Percentiles rank a stretch among this genome's conserved stretches.
Conservation (phyloP, 2,329 filamentous ascomycete genomes). For the Dryadomyces sulphureus region DNA sequence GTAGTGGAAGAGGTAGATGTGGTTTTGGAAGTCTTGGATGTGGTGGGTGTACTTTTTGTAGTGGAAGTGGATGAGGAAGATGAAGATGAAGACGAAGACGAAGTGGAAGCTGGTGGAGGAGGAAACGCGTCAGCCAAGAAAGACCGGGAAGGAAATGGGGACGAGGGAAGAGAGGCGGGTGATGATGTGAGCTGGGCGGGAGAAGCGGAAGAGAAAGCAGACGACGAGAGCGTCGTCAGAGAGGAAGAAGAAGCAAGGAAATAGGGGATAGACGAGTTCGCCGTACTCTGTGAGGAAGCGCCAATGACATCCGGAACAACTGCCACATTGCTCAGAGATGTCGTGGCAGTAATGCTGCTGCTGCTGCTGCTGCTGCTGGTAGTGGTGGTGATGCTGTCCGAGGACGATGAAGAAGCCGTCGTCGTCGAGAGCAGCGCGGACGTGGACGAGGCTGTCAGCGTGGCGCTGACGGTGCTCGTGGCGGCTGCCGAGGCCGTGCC, state of each 20-base stretch:
- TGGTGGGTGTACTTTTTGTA: too few relatives aligned
- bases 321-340: not conserved
- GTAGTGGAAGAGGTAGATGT: constrained; percentile 5
- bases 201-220: constrained; percentile 9
- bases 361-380: not conserved
- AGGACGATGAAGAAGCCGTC: too few relatives aligned
- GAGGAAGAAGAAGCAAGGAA: too few relatives aligned
- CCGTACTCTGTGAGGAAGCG: constrained; percentile 18
- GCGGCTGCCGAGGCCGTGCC: constrained; percentile 9
- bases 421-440: not conserved
- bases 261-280: constrained; percentile 18
- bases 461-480: too few relatives aligned
- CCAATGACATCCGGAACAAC: not conserved
- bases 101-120: constrained; percentile 2
- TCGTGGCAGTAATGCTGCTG: not conserved
- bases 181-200: constrained; percentile 1
- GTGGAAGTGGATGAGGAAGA: constrained; percentile 9
- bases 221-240: too few relatives aligned
- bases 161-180: too few relatives aligned
- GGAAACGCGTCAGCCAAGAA: not conserved
- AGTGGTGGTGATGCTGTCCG: too few relatives aligned
- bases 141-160: not conserved
- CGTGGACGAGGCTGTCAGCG: not conserved
- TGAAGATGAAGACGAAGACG: constrained; percentile 8
- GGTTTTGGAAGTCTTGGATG: constrained; percentile 7